Conservation (phyloP, 345 rosid genomes). For the Capsella bursapastoris region DNA sequence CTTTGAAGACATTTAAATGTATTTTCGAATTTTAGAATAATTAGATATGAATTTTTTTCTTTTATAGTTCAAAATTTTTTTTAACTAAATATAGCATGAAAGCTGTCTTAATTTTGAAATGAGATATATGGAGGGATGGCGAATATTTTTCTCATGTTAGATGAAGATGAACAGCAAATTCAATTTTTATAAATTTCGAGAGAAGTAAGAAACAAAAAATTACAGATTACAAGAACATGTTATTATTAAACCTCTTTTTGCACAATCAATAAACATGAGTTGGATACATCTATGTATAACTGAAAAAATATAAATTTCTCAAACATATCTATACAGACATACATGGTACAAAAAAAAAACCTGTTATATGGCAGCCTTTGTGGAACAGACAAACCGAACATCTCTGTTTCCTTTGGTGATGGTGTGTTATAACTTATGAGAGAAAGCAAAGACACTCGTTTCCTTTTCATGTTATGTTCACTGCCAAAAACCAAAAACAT, state of each 20-base stretch:
- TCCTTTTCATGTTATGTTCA: constrained; percentile 43
- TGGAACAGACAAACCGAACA: not conserved
- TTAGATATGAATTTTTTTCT: too few species aligned
- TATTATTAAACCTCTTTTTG: not conserved
- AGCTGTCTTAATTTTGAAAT: too few species aligned
- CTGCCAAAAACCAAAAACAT: constrained; percentile 37
- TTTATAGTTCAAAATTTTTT: too few species aligned
- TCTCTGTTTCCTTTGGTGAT: not conserved
- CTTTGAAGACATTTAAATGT: too few species aligned
- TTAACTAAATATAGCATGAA: too few species aligned
- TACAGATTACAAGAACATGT: not conserved
- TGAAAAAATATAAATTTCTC: not conserved
- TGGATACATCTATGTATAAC: constrained; percentile 9
- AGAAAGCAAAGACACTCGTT: constrained; percentile 25
- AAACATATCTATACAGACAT: constrained; percentile 6
- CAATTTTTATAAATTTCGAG: too few species aligned
- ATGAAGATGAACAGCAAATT: too few species aligned
- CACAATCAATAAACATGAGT: constrained; percentile 16
- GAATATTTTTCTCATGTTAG: too few species aligned
- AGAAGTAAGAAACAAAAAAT: not conserved
- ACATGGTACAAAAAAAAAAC: not conserved
- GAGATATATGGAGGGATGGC: too few species aligned
- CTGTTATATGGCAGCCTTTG: constrained; percentile 3
- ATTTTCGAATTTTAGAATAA: too few species aligned
- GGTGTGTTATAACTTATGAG: not conserved